A percentile compares a stretch with the other conserved stretches of the same genome.
Evolutionary conservation across 495 filamentous ascomycete genomes (phyloP).

Genomic region (Barbatosphaeria neglecta): DNA sequence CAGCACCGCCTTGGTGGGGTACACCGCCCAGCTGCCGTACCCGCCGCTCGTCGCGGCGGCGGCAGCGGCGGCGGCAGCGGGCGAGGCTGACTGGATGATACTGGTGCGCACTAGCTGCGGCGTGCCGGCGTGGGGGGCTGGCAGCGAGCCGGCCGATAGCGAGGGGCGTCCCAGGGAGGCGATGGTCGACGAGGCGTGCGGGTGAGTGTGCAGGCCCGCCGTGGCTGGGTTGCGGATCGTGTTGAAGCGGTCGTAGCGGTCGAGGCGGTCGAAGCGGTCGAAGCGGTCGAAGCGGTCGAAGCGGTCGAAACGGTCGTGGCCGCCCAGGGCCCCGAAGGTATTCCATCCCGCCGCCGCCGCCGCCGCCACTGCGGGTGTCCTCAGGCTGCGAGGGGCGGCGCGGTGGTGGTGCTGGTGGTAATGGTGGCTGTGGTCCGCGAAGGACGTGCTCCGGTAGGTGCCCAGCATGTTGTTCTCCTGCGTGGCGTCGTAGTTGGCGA

Average conservation of each 20-base stretch:
- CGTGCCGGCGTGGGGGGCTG: conserved; percentile 27
- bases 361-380: no score
- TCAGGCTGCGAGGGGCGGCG: conserved; percentile 27
- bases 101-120: conserved; percentile 75
- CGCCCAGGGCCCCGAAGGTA: no score
- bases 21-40: conserved; percentile 75
- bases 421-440: conserved; percentile 31
- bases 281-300: no score
- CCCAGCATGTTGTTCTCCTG: conserved; percentile 34
- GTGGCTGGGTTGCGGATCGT: conserved; percentile 26
- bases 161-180: conserved; percentile 23
- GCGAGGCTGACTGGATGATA: conserved; percentile 45
- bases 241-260: conserved; percentile 12
- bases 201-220: conserved; percentile 15
- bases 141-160: conserved; percentile 24
- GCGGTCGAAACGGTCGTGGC: no score
- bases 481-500: conserved; percentile 18
- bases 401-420: no score
- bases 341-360: no score
- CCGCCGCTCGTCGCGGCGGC: conserved; percentile 9
- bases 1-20: conserved; percentile 75
- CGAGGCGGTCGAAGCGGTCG: conserved; percentile 32
- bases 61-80: conserved; percentile 19
- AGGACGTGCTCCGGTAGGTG: conserved; percentile 30
- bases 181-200: no score